phyloP scores from a whole-genome alignment of 176 grass and related monocot species.

The Chrysopogon serrulatus region DNA sequence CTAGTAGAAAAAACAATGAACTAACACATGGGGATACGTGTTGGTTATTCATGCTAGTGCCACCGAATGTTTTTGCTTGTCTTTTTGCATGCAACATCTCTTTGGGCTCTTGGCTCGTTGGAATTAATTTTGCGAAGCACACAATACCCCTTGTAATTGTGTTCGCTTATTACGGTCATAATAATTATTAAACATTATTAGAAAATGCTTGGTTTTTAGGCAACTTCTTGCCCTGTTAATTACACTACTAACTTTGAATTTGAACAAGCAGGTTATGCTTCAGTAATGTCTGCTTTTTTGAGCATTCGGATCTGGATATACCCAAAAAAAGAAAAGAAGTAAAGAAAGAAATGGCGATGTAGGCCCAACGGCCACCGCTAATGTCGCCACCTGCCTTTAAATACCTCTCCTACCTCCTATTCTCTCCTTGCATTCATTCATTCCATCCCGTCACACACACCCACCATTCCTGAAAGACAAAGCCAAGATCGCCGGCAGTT shows the following conservation, averaged over 20 bases:
- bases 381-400: slow-evolving; percentile 3
- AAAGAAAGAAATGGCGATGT: background rate
- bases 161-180: too few species aligned
- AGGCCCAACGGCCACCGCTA: background rate
- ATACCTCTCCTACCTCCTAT: background rate
- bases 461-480: background rate
- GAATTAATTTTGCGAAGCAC: too few species aligned
- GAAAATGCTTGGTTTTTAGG: too few species aligned
- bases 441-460: background rate
- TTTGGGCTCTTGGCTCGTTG: too few species aligned
- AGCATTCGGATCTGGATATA: background rate
- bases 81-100: background rate
- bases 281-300: background rate
- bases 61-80: background rate
- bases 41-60: background rate
- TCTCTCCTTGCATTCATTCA: background rate
- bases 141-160: too few species aligned
- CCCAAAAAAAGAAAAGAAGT: background rate
- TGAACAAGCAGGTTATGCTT: background rate
- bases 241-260: background rate
- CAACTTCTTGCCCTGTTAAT: too few species aligned
- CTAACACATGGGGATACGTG: background rate
- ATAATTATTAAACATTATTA: too few species aligned
- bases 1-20: background rate
- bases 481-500: background rate